A percentile compares a stretch with the other conserved stretches of the same genome.
Conservation (phyloP, 2,329 filamentous ascomycete genomes). For the Colletotrichum lentis region DNA sequence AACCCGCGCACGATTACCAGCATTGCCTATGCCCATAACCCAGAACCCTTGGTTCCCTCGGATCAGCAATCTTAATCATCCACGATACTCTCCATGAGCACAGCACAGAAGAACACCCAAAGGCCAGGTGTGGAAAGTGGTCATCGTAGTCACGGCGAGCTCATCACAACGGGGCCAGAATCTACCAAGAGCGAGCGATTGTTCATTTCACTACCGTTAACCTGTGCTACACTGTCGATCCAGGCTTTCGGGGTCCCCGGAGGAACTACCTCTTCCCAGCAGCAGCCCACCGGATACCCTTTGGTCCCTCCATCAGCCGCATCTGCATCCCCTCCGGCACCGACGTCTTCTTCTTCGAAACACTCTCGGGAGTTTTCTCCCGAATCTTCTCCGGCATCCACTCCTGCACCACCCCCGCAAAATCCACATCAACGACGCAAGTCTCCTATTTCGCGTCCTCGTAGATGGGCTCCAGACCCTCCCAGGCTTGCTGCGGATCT, state of each 20-base stretch:
- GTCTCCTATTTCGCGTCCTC: conserved; percentile 42
- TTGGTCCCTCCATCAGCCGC: neutral
- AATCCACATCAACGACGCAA: neutral
- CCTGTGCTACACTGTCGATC: conserved; percentile 20
- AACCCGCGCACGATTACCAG: no score
- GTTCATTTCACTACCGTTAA: conserved; percentile 26
- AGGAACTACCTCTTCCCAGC: conserved; percentile 6
- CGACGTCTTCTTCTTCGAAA: neutral
- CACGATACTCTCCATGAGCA: no score
- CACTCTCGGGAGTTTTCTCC: neutral
- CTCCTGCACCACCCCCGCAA: neutral
- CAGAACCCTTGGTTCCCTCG: no score
- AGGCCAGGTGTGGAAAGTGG: no score
- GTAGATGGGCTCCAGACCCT: conserved; percentile 79
- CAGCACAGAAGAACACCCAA: no score
- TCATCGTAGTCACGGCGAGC: no score
- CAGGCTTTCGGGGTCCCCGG: neutral
- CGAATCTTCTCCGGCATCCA: neutral
- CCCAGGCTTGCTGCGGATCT: conserved; percentile 65
- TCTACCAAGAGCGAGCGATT: conserved; percentile 19
- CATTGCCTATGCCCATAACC: no score
- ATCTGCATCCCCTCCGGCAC: conserved; percentile 1
- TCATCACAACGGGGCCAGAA: neutral
- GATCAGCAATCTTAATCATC: no score
- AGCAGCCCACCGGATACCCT: conserved; percentile 13